Evolutionary conservation across 129 eudicot genomes (phyloP).

Genomic region (carrot (Daucus carota)): DNA sequence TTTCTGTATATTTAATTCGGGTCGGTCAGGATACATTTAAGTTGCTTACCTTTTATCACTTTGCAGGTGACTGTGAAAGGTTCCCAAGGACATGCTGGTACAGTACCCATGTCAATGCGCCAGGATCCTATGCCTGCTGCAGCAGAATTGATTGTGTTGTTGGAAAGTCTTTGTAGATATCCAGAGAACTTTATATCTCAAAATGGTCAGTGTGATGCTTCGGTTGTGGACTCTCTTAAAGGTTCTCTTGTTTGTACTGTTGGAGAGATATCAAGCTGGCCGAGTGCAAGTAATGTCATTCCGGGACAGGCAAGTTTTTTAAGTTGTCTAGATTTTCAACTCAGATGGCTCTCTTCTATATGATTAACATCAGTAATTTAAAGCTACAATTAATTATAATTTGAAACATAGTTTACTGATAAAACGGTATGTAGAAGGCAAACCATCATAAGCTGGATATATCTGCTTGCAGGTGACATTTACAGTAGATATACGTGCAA

Average conservation of each 20-base stretch:
- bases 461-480: constrained; percentile 55
- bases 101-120: constrained; percentile 96
- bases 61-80: constrained; percentile 83
- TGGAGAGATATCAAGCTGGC: constrained; percentile 96
- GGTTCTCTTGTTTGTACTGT: constrained; percentile 98
- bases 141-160: constrained; percentile 77
- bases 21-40: neutral
- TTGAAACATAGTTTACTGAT: neutral
- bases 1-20: neutral
- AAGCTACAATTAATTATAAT: neutral
- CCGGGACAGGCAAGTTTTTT: constrained; percentile 82
- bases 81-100: constrained; percentile 99
- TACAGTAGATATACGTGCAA: constrained; percentile 89
- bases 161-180: constrained; percentile 77
- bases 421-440: neutral
- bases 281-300: constrained; percentile 98
- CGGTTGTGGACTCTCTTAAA: constrained; percentile 55
- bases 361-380: neutral
- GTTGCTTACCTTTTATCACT: neutral
- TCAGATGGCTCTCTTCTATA: neutral
- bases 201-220: constrained; percentile 52
- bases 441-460: neutral
- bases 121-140: constrained; percentile 97
- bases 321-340: neutral
- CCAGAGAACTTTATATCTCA: constrained; percentile 60